Base-by-base conservation (phyloP, 2,329 filamentous ascomycete genomes). In the Xylaria hypoxylon region DNA sequence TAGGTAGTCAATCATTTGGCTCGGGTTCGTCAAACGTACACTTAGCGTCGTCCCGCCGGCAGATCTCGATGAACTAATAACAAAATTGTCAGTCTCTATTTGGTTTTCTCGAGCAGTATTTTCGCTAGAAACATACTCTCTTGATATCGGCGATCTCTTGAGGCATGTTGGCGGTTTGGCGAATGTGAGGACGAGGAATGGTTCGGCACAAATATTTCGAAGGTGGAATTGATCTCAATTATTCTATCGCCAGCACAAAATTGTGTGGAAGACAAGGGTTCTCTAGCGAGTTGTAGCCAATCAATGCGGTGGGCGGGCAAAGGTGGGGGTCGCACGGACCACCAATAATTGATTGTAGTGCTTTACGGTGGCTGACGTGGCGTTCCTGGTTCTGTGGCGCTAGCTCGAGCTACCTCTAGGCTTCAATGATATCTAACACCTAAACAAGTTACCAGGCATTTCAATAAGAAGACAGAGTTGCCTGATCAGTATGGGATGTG, bases 121-220 rank as follows among this genome's bases (percentile, higher is more conserved):
- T 48, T 2, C 17, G 31, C 31, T 15, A 38, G 38, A 55, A 56
- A 72, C 62, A 51, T 80, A 90, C 88, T 85, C 89, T 86, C 87
- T 99, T 98, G 90, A 98, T 98, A 83, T 98, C 96, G 82, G 90
- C 92, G 84, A 97, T 92, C 92, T 98, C 94, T 81, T 90, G 89
- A 90, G 96, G 95, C 96, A 99, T 99, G 85, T 86, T 97, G 92
- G 85, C 85, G 84, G 86, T 82, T 67, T 80, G 78, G 68, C 66
- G 74, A 71, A 72, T 73, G 71, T 72, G 74, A 72, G 65, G 59
- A 63, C 60, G 68, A 64, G 64, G 53, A 69, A 57, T 67, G 52
- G 45, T 50, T 65, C 45, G 51, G 44, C 48, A 59, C 59, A 47
- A 65, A 70, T 48, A 65, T 67, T 70, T 60, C 64, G 68, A 56